Conservation (phyloP, 306 rosid species). For the barrel medic (Medicago truncatula) region DNA sequence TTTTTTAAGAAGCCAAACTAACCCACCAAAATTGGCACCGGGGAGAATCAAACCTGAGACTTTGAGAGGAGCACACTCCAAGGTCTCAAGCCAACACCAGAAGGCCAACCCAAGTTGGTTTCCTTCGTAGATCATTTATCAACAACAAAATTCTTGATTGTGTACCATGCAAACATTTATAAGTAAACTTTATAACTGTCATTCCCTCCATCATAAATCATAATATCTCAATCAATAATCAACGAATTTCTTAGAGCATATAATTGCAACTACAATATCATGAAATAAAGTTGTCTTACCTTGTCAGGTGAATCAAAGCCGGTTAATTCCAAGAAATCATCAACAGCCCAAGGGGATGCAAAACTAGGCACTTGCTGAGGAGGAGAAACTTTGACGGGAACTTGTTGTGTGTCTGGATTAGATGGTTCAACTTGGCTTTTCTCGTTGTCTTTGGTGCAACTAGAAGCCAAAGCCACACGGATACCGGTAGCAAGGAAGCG, state of each 20-base stretch:
- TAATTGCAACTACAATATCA: neutral
- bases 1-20: too few species aligned
- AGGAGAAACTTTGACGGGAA: slow-evolving; percentile 50
- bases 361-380: slow-evolving; percentile 63
- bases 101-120: too few species aligned
- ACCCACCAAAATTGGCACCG: too few species aligned
- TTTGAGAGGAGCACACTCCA: too few species aligned
- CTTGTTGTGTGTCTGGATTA: slow-evolving; percentile 51
- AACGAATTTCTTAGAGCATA: neutral
- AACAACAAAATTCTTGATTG: neutral
- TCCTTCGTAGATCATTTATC: too few species aligned
- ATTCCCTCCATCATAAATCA: too few species aligned
- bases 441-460: slow-evolving; percentile 63
- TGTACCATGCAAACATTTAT: neutral
- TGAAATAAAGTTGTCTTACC: slow-evolving; percentile 46
- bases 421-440: slow-evolving; percentile 72
- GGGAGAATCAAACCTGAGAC: too few species aligned
- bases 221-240: too few species aligned
- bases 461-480: slow-evolving; percentile 69
- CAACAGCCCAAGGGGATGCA: slow-evolving; percentile 83
- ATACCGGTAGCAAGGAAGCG: slow-evolving; percentile 96
- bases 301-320: slow-evolving; percentile 73
- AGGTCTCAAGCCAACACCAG: too few species aligned
- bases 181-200: neutral
- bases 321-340: slow-evolving; percentile 77